These are phyloP conservation scores for Cryptococcus sp. DNA, from an alignment of 1,284 basidiomycete genomes.

Conservation along the genomic window DNA sequence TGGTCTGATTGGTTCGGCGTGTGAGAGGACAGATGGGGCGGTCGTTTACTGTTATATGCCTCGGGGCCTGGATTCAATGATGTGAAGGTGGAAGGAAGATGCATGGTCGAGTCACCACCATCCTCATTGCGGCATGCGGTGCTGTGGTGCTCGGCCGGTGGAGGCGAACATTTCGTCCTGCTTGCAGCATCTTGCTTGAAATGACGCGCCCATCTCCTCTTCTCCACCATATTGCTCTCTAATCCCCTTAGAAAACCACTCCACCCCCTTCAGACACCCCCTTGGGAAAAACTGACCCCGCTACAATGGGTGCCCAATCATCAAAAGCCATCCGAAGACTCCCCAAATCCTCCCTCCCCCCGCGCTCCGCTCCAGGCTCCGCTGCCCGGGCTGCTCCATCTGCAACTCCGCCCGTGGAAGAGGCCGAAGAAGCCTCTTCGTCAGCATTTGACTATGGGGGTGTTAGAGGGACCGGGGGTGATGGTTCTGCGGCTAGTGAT, in stretches of 20 bases:
- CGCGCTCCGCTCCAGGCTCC: constrained; percentile 1
- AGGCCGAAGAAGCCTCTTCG: background rate
- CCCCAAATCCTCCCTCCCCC: constrained; percentile 10
- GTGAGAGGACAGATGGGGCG: too few species aligned
- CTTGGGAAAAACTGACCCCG: background rate
- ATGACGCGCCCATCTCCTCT: background rate
- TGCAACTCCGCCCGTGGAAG: constrained; percentile 7
- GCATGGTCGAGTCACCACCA: background rate
- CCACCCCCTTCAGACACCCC: background rate
- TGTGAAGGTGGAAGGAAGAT: background rate
- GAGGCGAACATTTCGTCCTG: background rate
- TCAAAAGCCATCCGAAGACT: constrained; percentile 20
- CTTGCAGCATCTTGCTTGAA: background rate
- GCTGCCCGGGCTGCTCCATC: background rate
- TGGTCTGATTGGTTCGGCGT: background rate
- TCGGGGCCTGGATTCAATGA: background rate
- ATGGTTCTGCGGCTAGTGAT: background rate
- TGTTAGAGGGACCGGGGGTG: background rate
- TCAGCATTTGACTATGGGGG: background rate
- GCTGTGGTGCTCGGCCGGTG: too few species aligned
- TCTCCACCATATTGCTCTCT: background rate
- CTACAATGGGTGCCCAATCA: constrained; percentile 18
- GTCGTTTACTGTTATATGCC: background rate
- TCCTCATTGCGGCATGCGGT: too few species aligned
- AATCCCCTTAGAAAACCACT: background rate